These are phyloP conservation scores for Rhodotorula sp. DNA, from an alignment of 1,284 basidiomycete genomes.

Conservation along the genomic window DNA sequence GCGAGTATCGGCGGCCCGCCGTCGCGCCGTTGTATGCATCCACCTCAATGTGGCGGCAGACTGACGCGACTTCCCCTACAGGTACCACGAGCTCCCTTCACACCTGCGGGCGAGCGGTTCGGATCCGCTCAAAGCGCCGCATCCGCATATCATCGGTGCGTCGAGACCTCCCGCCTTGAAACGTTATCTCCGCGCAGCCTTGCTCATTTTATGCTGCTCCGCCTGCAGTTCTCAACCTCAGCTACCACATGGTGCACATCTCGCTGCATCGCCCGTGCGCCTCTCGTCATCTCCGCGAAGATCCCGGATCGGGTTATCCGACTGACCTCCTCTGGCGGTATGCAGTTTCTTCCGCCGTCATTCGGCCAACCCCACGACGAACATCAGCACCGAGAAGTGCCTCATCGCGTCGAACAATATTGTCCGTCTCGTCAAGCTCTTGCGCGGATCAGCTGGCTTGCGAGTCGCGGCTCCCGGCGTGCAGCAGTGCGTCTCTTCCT, in stretches of 20 bases:
- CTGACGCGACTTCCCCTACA: not conserved
- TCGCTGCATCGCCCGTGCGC: slow-evolving; percentile 25
- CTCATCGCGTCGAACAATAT: slow-evolving; percentile 28
- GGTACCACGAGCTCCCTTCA: slow-evolving; percentile 36
- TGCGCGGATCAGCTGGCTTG: slow-evolving; percentile 22
- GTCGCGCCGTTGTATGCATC: too few species aligned
- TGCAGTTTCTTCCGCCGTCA: slow-evolving; percentile 35
- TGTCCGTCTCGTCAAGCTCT: slow-evolving; percentile 37
- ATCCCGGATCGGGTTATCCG: not conserved
- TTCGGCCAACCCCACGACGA: slow-evolving; percentile 17
- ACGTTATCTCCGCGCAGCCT: not conserved
- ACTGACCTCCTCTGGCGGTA: not conserved
- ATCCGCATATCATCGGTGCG: slow-evolving; percentile 30
- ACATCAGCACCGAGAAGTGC: slow-evolving; percentile 38
- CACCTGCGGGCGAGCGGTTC: slow-evolving; percentile 26
- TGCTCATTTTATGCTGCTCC: not conserved
- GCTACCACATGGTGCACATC: slow-evolving; percentile 24
- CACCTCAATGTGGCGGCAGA: too few species aligned
- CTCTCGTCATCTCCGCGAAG: not conserved
- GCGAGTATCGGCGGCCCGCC: not conserved
- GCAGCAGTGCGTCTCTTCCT: slow-evolving; percentile 23
- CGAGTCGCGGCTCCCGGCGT: slow-evolving; percentile 18
- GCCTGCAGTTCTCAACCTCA: slow-evolving; percentile 7
- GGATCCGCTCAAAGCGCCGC: slow-evolving; percentile 33
- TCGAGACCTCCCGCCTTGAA: not conserved